Evolutionary conservation across 345 rosid species (phyloP).

Genomic region (Salix udensis): DNA sequence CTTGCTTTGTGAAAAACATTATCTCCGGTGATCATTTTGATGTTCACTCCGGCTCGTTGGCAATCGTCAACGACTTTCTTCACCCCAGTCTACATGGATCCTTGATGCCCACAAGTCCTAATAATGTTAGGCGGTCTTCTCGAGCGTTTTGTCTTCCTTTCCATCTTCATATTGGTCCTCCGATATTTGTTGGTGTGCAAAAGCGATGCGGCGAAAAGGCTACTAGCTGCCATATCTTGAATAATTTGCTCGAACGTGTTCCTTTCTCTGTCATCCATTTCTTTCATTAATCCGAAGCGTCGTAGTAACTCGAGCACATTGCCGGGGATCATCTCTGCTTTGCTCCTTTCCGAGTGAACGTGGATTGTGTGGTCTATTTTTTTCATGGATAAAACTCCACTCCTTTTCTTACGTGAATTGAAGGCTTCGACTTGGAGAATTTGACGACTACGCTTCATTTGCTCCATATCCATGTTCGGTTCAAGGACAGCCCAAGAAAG

Average conservation of each 20-base stretch:
- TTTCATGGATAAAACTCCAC: conserved; percentile 51
- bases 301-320: conserved; percentile 55
- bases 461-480: conserved; percentile 47
- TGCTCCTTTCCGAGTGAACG: conserved; percentile 77
- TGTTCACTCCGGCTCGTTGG: conserved; percentile 57
- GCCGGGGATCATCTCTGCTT: conserved; percentile 74
- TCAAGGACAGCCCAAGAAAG: conserved; percentile 62
- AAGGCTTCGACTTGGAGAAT: conserved; percentile 61
- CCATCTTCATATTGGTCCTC: conserved; percentile 20
- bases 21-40: conserved; percentile 84
- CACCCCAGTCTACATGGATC: conserved; percentile 67
- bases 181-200: conserved; percentile 45
- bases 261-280: conserved; percentile 32
- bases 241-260: conserved; percentile 41
- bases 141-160: conserved; percentile 23
- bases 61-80: conserved; percentile 60
- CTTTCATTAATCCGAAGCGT: conserved; percentile 40
- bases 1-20: conserved; percentile 66
- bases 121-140: conserved; percentile 42
- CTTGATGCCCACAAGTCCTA: conserved; percentile 72
- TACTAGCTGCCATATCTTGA: conserved; percentile 59
- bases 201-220: conserved; percentile 72
- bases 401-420: conserved; percentile 62
- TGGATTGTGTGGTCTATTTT: conserved; percentile 32
- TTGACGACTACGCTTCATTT: conserved; percentile 32